Base-by-base conservation (phyloP, 2,329 filamentous ascomycete species). In the Arthroderma sp. region DNA sequence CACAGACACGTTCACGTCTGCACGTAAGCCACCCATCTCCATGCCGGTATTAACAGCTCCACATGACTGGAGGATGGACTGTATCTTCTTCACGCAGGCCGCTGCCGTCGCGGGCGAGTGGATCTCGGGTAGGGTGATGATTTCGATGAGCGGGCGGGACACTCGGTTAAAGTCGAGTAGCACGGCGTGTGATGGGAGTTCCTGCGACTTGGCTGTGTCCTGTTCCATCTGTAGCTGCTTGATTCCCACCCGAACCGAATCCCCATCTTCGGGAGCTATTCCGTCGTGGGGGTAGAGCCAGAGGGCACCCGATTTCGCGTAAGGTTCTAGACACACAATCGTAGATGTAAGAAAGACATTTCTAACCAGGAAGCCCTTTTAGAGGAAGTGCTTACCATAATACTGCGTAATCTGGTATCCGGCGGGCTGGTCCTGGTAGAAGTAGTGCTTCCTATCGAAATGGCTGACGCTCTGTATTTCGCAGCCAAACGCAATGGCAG, bases 321-420 rank as follows among this genome's bases (percentile, higher is more conserved):
- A 84, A 0, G 82, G 82, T 63, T 80, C 76, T 79, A 59, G 8
- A n/a, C n/a, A n/a, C n/a, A n/a, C n/a, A n/a, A n/a, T n/a, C 19
- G 13, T 23, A 9, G 35, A 15, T 37, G 13, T 13, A 37, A 13
- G 13, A 13, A 35, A 25, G 13, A 49, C 39, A 13, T 54, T 55
- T n/a, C n/a, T 57, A 38, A 60, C 43, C 35, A 55, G 39, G 17
- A 7, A 41, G n/a, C 38, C 38, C n/a, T 21, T 9, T 9, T 3
- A n/a, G 15, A 83, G 13, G 21, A 35, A 15, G 17, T 44, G 51
- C 9, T 37, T 66, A 76, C 78, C 77, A 70, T 97, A 96, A 74
- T 91, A 97, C 68, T 98, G 93, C 1, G 93, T 98, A 61, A 98
- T 95, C 71, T 98, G 93, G 71, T 98, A 98, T 0, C 93, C 93